Evolutionary conservation across 2,329 filamentous ascomycete genomes (phyloP).

Genomic region (Ilyonectria sp.): DNA sequence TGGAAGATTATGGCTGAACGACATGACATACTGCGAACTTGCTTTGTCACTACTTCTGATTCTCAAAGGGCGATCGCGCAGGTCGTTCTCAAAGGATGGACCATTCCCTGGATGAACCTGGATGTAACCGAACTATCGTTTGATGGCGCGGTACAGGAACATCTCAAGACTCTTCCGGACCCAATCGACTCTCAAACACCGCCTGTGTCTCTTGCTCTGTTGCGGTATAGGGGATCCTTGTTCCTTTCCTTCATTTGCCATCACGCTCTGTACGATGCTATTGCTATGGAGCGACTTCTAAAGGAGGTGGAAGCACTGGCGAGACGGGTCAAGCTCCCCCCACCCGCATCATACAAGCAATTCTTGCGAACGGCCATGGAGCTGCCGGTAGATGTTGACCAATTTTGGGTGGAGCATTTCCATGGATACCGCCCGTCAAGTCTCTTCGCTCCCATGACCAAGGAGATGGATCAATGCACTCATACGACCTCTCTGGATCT

Average conservation of each 20-base stretch:
- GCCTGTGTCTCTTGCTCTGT: conserved; percentile 62
- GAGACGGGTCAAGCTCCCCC: conserved; percentile 60
- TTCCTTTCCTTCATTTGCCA: conserved; percentile 73
- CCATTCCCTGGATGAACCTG: conserved; percentile 58
- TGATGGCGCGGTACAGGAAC: conserved; percentile 55
- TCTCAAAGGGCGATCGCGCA: conserved; percentile 78
- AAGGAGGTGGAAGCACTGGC: conserved; percentile 78
- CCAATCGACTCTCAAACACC: conserved; percentile 62
- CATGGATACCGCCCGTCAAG: conserved; percentile 59
- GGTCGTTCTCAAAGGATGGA: conserved; percentile 71
- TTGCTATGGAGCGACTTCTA: conserved; percentile 79
- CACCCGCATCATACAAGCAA: conserved; percentile 69
- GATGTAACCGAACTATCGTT: conserved; percentile 52
- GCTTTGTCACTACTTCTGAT: conserved; percentile 78
- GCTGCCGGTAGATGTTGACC: conserved; percentile 64
- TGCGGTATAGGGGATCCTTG: conserved; percentile 49
- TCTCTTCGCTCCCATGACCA: conserved; percentile 43
- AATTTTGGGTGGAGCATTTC: conserved; percentile 78
- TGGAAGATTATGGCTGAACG: conserved; percentile 76
- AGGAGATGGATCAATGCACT: conserved; percentile 48
- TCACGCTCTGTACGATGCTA: conserved; percentile 90
- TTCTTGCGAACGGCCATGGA: conserved; percentile 75
- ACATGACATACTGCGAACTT: conserved; percentile 85
- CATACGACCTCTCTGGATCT: conserved; percentile 50
- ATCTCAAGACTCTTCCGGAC: conserved; percentile 56